Conservation (phyloP, 164 flowering plant genomes). For the Nelumbo lutea region DNA sequence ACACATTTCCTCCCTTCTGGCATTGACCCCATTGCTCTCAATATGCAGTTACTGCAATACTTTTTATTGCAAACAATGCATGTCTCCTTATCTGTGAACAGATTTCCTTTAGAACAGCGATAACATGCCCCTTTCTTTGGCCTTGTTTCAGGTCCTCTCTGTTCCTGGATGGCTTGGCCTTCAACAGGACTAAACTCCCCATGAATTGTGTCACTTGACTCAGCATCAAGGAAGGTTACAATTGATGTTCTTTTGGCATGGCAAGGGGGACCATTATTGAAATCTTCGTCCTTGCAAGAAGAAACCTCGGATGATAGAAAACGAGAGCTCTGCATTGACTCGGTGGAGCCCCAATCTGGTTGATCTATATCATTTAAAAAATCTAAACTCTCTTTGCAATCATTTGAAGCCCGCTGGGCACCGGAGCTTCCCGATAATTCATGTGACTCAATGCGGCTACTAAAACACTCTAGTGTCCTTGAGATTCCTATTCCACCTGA, state of each 20-base stretch:
- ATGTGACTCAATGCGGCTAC: conserved; percentile 18
- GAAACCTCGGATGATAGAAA: conserved; percentile 37
- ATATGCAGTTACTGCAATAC: conserved; percentile 86
- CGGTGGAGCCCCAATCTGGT: conserved; percentile 28
- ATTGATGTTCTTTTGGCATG: conserved; percentile 34
- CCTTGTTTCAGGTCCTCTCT: conserved; percentile 25
- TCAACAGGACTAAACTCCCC: conserved; percentile 25
- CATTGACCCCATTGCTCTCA: conserved; percentile 99
- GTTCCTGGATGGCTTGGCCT: conserved; percentile 19
- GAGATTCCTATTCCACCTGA: conserved; percentile 31
- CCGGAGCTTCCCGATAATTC: conserved; percentile 30
- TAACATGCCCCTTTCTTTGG: conserved; percentile 72
- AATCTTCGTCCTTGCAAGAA: conserved; percentile 33
- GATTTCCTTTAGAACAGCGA: conserved; percentile 73
- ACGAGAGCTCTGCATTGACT: conserved; percentile 27
- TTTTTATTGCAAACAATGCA: conserved; percentile 95
- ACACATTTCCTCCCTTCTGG: conserved; percentile 99
- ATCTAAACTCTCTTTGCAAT: conserved; percentile 22
- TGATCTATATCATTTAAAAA: conserved; percentile 23
- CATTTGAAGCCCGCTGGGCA: conserved; percentile 17
- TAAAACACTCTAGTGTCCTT: conserved; percentile 22
- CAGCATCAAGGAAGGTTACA: conserved; percentile 49
- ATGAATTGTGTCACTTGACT: conserved; percentile 16
- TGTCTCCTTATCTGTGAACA: conserved; percentile 89
- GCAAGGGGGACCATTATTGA: conserved; percentile 20